phyloP scores from a whole-genome alignment of 257 asterid species.

The Lycium ferocissimum region DNA sequence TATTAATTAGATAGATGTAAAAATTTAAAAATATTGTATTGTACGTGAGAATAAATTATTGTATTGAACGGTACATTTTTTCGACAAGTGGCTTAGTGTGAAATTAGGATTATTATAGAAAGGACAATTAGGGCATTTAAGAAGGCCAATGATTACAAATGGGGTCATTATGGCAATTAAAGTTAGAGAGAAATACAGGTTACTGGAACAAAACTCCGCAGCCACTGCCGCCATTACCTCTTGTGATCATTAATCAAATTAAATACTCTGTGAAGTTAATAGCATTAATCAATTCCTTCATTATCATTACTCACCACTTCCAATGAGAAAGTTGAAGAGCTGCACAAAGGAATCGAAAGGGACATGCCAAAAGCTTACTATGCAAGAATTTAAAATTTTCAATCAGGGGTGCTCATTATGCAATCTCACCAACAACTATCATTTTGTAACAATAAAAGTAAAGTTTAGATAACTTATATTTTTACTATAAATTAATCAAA shows the following conservation, averaged over 20 bases:
- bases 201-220: constrained; percentile 46
- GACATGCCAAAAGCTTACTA: not conserved
- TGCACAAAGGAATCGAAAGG: constrained; percentile 20
- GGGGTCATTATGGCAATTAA: constrained; percentile 48
- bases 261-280: constrained; percentile 29
- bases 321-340: constrained; percentile 16
- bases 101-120: not conserved
- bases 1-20: no score
- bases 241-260: constrained; percentile 37
- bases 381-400: no score
- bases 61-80: no score
- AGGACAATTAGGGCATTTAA: not conserved
- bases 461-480: not conserved
- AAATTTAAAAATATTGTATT: no score
- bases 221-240: constrained; percentile 82
- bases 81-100: not conserved
- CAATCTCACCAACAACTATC: not conserved
- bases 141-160: constrained; percentile 49
- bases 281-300: not conserved
- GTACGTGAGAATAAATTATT: no score
- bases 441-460: not conserved
- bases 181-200: not conserved
- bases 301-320: constrained; percentile 16
- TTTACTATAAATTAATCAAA: not conserved
- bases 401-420: no score